Conservation (phyloP, 441 rosid species). For the Erodium chrysanthum region DNA sequence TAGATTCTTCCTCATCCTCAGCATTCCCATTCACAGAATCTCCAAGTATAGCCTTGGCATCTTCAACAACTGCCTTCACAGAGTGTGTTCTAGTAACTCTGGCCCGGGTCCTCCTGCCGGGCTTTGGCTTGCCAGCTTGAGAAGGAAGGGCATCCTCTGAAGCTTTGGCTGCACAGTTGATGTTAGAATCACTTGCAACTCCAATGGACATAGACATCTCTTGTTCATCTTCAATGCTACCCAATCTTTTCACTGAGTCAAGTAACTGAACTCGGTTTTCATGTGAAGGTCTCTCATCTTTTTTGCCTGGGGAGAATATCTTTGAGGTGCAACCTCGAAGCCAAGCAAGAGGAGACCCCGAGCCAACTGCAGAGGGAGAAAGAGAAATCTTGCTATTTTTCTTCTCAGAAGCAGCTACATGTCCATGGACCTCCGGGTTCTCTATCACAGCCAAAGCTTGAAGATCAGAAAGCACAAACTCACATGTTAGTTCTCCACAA, state of each 20-base stretch:
- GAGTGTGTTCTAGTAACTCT: conserved; percentile 55
- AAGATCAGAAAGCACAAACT: conserved; percentile 61
- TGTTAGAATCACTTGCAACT: conserved; percentile 28
- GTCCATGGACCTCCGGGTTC: conserved; percentile 31
- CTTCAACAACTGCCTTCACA: conserved; percentile 70
- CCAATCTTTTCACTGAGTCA: conserved; percentile 31
- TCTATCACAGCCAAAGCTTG: conserved; percentile 42
- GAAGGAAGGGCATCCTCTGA: conserved; percentile 20
- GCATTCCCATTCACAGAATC: conserved; percentile 34
- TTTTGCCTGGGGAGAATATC: conserved; percentile 70
- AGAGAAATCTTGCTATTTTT: conserved; percentile 29
- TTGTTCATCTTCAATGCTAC: conserved; percentile 26
- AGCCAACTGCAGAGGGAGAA: conserved; percentile 29
- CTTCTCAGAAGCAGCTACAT: conserved; percentile 19
- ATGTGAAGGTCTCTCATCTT: conserved; percentile 21
- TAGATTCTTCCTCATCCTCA: conserved; percentile 51
- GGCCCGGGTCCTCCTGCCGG: conserved; percentile 39
- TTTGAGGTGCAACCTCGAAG: conserved; percentile 76
- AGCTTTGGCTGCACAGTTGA: conserved; percentile 28
- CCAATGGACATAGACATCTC: conserved; percentile 42
- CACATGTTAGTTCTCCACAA: conserved; percentile 61
- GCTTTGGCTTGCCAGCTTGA: conserved; percentile 19
- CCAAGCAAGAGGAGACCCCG: conserved; percentile 64
- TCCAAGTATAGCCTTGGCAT: conserved; percentile 64
- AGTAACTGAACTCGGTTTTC: conserved; percentile 26